Percentiles rank a stretch among this genome's conserved stretches.
These are phyloP conservation scores for Saccharomycopsis microspora DNA, from an alignment of 805 yeast species.

Conservation along the genomic window DNA sequence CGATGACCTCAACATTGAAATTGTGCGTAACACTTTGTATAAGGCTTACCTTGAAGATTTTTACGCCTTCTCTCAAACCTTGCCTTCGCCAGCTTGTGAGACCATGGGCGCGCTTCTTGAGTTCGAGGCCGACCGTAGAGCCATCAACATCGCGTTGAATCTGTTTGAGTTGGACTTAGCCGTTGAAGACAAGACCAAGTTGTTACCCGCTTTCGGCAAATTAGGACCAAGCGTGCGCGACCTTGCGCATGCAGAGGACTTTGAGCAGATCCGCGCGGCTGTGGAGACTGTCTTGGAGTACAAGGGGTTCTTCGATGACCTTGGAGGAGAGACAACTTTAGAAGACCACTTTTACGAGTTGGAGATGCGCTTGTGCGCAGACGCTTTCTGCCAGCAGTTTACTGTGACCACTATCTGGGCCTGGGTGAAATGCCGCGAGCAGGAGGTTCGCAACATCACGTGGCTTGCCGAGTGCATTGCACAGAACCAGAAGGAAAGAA, in stretches of 20 bases:
- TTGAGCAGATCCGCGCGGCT: constrained; percentile 64
- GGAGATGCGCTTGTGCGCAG: constrained; percentile 86
- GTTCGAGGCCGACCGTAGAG: constrained; percentile 93
- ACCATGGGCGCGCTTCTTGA: constrained; percentile 67
- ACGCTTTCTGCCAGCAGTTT: constrained; percentile 95
- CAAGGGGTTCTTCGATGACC: constrained; percentile 38
- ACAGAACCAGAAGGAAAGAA: constrained; percentile 92
- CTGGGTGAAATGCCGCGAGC: constrained; percentile 92
- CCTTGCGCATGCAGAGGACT: constrained; percentile 70
- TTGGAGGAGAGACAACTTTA: constrained; percentile 36
- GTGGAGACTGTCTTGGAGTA: constrained; percentile 59
- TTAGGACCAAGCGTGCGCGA: constrained; percentile 37
- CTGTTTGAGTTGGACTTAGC: constrained; percentile 76
- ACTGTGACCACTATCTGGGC: constrained; percentile 89
- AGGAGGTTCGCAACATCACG: constrained; percentile 93
- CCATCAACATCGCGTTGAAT: constrained; percentile 84
- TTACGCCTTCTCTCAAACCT: constrained; percentile 48
- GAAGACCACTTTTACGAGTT: constrained; percentile 91
- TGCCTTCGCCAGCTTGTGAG: constrained; percentile 69
- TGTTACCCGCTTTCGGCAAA: constrained; percentile 77
- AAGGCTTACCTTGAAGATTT: constrained; percentile 91
- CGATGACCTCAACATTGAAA: constrained; percentile 92
- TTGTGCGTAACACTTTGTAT: constrained; percentile 83
- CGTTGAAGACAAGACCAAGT: constrained; percentile 53
- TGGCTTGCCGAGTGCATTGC: constrained; percentile 99